A percentile compares a stretch with the other conserved stretches of the same genome.
phyloP scores from a whole-genome alignment of 1,284 basidiomycete species.

The Neonothopanus nambi region DNA sequence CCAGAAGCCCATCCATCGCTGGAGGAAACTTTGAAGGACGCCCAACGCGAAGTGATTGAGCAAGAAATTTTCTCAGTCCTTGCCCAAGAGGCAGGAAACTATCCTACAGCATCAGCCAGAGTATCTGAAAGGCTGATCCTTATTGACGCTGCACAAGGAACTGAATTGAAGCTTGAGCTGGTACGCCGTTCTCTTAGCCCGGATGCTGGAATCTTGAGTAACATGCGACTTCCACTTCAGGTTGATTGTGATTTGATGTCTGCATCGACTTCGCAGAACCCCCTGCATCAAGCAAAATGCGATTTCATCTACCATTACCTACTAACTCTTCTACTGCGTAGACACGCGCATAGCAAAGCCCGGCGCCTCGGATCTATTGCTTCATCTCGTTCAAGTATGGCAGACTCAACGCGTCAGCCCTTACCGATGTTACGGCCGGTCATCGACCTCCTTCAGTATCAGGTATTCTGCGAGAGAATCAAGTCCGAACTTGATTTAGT shows the following conservation, averaged over 20 bases:
- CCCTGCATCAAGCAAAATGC: slow-evolving; percentile 45
- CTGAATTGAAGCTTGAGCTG: slow-evolving; percentile 68
- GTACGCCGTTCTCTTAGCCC: slow-evolving; percentile 35
- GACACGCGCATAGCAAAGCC: slow-evolving; percentile 53
- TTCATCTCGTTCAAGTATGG: slow-evolving; percentile 23
- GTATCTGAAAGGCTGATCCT: slow-evolving; percentile 75
- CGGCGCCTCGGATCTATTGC: slow-evolving; percentile 45
- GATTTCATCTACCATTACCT: slow-evolving; percentile 70
- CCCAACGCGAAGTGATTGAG: slow-evolving; percentile 73
- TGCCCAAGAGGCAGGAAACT: slow-evolving; percentile 67
- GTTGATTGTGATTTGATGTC: slow-evolving; percentile 24
- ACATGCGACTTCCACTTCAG: slow-evolving; percentile 17
- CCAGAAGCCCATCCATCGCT: slow-evolving; percentile 34
- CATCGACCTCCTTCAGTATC: slow-evolving; percentile 76
- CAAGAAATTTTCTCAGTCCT: slow-evolving; percentile 75
- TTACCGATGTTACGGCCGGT: slow-evolving; percentile 63
- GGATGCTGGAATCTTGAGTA: not conserved
- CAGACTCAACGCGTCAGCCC: slow-evolving; percentile 21
- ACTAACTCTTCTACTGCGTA: slow-evolving; percentile 63
- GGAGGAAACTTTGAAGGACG: slow-evolving; percentile 53
- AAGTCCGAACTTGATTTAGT: slow-evolving; percentile 56
- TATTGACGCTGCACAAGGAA: slow-evolving; percentile 69
- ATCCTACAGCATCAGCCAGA: slow-evolving; percentile 70
- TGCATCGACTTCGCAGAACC: slow-evolving; percentile 9
- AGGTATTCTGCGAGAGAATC: slow-evolving; percentile 66